Base-by-base conservation (phyloP, 1,139 yeast genomes). In the Kluyveromyces sp. region DNA sequence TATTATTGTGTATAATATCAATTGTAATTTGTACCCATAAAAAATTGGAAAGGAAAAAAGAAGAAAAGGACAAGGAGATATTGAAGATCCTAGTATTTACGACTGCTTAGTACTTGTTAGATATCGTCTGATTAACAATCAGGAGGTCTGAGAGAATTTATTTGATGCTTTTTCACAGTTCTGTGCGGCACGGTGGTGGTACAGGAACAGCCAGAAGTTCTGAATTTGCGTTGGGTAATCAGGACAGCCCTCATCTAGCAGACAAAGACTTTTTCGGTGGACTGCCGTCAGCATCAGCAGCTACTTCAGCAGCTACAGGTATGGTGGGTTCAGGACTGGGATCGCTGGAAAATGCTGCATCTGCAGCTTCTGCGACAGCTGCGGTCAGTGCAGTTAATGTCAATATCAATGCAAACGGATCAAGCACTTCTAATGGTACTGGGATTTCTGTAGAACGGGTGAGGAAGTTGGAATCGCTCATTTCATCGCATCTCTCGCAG, bases 401-500 rank as follows among this genome's bases (percentile, higher is more conserved):
- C 4, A 26, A 30, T 4, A 25, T 37, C 15, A 10, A 33, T 33
- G 34, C 15, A 4, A 21, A 33, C 15, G 8, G 21, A 7, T 33
- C 34, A 21, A 7, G 5, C 15, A 6, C 15, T 10, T 10, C 15
- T 4, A n/a, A 10, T 15, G 21, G 21, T 15, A 15, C 21, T 15
- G 21, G 21, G 21, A 15, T 15, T 32, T 34, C 25, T 34, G 25
- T 21, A 34, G 46, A 43, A 39, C 32, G 29, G 25, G 27, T 41
- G 5, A 28, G 28, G 27, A 42, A 31, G 37, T 29, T 45, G n/a
- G 34, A 45, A 34, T 15, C 28, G 26, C 31, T 41, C 27, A 41
- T 45, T 25, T 28, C 39, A 7, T 27, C 28, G n/a, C 45, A 45
- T 10, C 48, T 61, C 7, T 48, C 52, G 25, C 64, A 63, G 46